phyloP scores from a whole-genome alignment of 1,139 yeast species.

The Debaryomyces coudertii region DNA sequence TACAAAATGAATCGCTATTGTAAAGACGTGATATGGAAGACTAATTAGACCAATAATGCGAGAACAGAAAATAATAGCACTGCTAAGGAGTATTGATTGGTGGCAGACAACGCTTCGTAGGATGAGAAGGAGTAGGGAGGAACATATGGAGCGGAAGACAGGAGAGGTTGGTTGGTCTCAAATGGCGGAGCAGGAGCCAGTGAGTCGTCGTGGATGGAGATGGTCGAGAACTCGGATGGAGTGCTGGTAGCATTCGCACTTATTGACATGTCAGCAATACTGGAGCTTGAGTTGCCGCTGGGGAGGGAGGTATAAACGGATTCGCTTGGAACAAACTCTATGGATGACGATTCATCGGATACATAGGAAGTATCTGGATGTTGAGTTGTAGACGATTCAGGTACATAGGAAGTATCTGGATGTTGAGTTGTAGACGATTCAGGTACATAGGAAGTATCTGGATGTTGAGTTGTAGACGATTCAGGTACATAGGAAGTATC shows the following conservation, averaged over 20 bases:
- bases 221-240: neutral
- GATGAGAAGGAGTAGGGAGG: neutral
- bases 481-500: no score
- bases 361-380: no score
- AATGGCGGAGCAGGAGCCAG: neutral
- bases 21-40: neutral
- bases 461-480: no score
- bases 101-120: neutral
- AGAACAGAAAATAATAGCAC: neutral
- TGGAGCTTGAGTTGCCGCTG: neutral
- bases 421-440: no score
- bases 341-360: neutral
- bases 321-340: no score
- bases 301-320: no score
- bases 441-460: no score
- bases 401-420: no score
- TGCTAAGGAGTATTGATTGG: neutral
- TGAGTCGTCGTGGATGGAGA: neutral
- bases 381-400: no score
- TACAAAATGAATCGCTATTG: neutral
- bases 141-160: neutral
- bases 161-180: neutral
- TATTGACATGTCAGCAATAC: neutral
- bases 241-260: neutral
- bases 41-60: constrained; percentile 1